These are phyloP conservation scores for Cyamopsis tetragonoloba DNA, from an alignment of 306 rosid genomes.

Conservation along the genomic window DNA sequence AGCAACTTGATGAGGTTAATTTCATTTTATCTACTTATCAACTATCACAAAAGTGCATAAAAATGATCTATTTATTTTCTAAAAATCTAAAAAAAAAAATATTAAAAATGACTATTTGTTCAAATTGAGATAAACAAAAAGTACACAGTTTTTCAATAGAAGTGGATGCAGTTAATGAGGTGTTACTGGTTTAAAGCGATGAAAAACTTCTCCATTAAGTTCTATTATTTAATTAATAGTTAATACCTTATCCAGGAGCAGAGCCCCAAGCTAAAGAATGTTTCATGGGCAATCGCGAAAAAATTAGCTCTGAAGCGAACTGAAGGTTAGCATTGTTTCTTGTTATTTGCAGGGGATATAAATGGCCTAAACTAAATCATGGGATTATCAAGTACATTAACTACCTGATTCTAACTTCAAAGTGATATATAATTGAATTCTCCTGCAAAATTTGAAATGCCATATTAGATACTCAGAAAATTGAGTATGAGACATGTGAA, in stretches of 20 bases:
- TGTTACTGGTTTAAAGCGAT: not conserved
- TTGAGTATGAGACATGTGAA: too few relatives aligned
- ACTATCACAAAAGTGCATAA: not conserved
- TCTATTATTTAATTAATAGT: slow-evolving; percentile 17
- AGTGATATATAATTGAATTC: not conserved
- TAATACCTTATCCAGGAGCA: slow-evolving; percentile 40
- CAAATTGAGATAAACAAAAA: too few relatives aligned
- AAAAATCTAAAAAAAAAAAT: too few relatives aligned
- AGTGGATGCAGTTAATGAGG: not conserved
- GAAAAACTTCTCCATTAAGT: not conserved
- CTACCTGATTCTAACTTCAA: not conserved
- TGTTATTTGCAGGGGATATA: not conserved
- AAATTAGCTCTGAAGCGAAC: slow-evolving; percentile 37
- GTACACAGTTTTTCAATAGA: not conserved
- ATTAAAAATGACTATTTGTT: too few relatives aligned
- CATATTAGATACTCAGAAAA: not conserved
- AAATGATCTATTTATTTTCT: too few relatives aligned
- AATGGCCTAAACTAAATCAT: slow-evolving; percentile 27
- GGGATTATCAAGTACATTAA: not conserved
- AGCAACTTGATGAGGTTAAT: slow-evolving; percentile 32
- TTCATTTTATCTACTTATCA: slow-evolving; percentile 27
- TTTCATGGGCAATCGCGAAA: slow-evolving; percentile 49
- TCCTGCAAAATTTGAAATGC: not conserved
- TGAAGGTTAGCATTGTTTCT: slow-evolving; percentile 28
- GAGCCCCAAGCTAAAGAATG: slow-evolving; percentile 48